These are phyloP conservation scores for Yarrowia sp. DNA, from an alignment of 805 yeast species.

Conservation along the genomic window DNA sequence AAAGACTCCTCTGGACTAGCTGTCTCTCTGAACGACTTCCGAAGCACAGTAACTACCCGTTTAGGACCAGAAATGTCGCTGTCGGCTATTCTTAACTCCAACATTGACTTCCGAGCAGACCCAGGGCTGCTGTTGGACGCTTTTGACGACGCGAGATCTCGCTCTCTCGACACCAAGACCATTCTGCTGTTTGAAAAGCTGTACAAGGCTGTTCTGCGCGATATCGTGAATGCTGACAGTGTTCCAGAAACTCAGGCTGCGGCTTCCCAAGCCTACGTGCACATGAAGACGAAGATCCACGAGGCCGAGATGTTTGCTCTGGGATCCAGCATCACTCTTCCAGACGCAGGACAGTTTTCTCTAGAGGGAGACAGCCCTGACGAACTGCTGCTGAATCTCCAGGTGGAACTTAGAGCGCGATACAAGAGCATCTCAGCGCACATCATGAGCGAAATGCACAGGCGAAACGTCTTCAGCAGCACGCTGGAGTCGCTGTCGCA, in stretches of 20 bases:
- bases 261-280: background rate
- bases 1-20: conserved; percentile 1
- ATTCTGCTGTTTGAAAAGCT: background rate
- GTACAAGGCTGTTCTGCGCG: background rate
- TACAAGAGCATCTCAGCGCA: background rate
- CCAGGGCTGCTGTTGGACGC: conserved; percentile 9
- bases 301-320: conserved; percentile 1
- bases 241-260: background rate
- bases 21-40: conserved; percentile 8
- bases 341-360: background rate
- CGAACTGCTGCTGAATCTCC: background rate
- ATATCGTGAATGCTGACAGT: background rate
- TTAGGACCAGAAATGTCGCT: background rate
- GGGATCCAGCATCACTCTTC: background rate
- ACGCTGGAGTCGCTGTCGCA: background rate
- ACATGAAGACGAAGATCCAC: background rate
- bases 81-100: background rate
- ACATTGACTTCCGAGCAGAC: background rate
- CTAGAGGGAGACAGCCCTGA: background rate
- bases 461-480: background rate
- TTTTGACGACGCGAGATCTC: background rate
- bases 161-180: background rate
- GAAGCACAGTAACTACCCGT: background rate
- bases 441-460: background rate
- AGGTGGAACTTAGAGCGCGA: background rate